These are phyloP conservation scores for Arabidopsis hybrid DNA, from an alignment of 441 rosid species.

Conservation along the genomic window DNA sequence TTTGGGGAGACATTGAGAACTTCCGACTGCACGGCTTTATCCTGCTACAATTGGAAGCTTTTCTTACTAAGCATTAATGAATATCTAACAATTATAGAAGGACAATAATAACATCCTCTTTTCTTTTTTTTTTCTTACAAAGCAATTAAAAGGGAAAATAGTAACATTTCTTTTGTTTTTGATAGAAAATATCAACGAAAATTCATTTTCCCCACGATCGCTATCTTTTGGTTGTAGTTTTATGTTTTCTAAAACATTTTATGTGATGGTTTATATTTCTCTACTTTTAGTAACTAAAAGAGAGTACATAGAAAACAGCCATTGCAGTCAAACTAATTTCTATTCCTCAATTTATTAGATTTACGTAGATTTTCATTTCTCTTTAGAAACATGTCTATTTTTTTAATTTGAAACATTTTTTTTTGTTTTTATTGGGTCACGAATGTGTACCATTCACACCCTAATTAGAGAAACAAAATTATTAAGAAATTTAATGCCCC, in stretches of 20 bases:
- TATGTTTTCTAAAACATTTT: background rate
- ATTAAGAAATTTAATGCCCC: constrained; percentile 5
- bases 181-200: background rate
- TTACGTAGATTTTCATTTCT: background rate
- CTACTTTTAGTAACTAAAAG: background rate
- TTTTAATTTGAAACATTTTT: background rate
- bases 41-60: constrained; percentile 10
- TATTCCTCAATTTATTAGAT: background rate
- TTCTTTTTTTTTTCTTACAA: background rate
- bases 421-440: background rate
- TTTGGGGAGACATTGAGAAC: constrained; percentile 21
- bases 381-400: background rate
- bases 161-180: background rate
- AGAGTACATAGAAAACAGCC: background rate
- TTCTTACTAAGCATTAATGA: background rate
- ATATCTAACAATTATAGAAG: background rate
- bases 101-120: background rate
- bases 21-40: constrained; percentile 31
- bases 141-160: background rate
- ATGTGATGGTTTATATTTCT: background rate
- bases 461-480: background rate
- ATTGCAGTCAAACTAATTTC: background rate
- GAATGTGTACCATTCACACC: background rate
- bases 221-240: background rate
- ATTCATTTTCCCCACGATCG: background rate